Evolutionary conservation across 1,284 basidiomycete species (phyloP).

Genomic region (Cryptococcus sp.): DNA sequence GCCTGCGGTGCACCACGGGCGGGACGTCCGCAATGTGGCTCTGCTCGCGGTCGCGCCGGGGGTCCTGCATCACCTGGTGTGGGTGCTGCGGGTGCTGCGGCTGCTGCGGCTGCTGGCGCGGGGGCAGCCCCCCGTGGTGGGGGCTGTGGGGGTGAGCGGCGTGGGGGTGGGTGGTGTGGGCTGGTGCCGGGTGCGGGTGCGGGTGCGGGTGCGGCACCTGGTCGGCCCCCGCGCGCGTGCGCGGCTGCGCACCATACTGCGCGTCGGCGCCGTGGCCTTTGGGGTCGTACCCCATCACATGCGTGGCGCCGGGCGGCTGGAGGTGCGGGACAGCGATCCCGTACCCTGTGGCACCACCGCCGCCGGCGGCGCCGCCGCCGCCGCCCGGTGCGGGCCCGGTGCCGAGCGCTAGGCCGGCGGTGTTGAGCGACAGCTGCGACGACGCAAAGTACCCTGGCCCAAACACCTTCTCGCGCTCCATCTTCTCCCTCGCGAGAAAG

Average conservation of each 20-base stretch:
- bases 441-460: constrained; percentile 91
- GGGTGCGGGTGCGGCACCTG: constrained; percentile 27
- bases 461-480: constrained; percentile 88
- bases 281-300: constrained; percentile 42
- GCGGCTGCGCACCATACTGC: constrained; percentile 54
- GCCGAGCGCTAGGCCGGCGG: constrained; percentile 5
- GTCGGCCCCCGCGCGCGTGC: constrained; percentile 21
- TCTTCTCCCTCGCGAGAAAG: constrained; percentile 89
- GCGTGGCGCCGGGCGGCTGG: constrained; percentile 68
- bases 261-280: constrained; percentile 43
- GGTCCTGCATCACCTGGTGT: constrained; percentile 49
- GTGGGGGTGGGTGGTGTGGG: too few relatives aligned
- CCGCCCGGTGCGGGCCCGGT: too few relatives aligned
- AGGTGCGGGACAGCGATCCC: constrained; percentile 75
- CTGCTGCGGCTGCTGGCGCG: too few relatives aligned
- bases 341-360: constrained; percentile 54
- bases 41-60: constrained; percentile 40
- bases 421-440: constrained; percentile 64
- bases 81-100: constrained; percentile 73
- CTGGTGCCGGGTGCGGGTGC: too few relatives aligned
- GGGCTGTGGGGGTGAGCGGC: too few relatives aligned
- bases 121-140: too few relatives aligned
- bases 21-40: constrained; percentile 42
- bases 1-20: constrained; percentile 43
- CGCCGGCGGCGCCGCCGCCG: too few relatives aligned